phyloP scores from a whole-genome alignment of 139 green algal genomes.

The Dunaliella sp. region DNA sequence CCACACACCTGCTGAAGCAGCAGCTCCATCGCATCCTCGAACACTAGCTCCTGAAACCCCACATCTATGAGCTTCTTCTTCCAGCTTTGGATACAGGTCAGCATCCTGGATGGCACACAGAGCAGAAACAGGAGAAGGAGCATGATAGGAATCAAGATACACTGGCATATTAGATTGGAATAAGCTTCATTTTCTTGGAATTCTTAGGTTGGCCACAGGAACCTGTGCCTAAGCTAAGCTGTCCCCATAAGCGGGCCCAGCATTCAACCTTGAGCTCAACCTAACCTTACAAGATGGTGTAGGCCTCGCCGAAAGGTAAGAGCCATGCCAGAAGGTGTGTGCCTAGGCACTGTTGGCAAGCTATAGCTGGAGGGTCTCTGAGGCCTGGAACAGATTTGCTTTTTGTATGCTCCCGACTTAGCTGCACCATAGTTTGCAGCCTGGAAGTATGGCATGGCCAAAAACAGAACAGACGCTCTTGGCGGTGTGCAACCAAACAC shows the following conservation, averaged over 20 bases:
- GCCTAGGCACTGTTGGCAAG: too few species aligned
- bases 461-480: too few species aligned
- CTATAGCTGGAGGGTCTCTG: too few species aligned
- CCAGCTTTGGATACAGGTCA: slow-evolving; percentile 32
- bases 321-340: too few species aligned
- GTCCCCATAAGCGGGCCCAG: background rate
- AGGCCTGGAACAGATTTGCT: too few species aligned
- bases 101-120: slow-evolving; percentile 24
- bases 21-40: slow-evolving; percentile 79
- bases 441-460: too few species aligned
- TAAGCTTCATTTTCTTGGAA: background rate
- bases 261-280: background rate
- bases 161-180: background rate
- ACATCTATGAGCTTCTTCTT: slow-evolving; percentile 55
- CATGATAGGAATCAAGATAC: too few species aligned
- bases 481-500: too few species aligned
- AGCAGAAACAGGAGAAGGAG: too few species aligned
- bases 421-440: too few species aligned
- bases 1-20: slow-evolving; percentile 69
- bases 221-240: background rate
- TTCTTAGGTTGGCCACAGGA: background rate
- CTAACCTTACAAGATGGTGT: background rate
- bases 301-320: background rate
- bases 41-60: slow-evolving; percentile 72
- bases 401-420: too few species aligned